These are phyloP conservation scores for Aureobasidium subglaciale DNA, from an alignment of 2,329 filamentous ascomycete species.

Conservation along the genomic window DNA sequence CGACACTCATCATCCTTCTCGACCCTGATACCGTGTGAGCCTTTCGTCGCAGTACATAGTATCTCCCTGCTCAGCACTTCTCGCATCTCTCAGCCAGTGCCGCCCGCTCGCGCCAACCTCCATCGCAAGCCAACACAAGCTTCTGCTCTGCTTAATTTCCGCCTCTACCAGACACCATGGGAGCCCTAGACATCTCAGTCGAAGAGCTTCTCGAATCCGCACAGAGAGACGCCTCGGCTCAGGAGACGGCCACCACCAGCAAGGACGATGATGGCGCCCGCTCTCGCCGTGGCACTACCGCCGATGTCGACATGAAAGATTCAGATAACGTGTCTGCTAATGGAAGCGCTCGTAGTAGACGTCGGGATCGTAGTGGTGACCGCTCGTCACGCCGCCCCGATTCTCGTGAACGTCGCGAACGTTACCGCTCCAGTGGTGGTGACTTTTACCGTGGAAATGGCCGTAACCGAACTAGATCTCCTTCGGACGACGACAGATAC, in stretches of 20 bases:
- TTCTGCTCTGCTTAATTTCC: neutral
- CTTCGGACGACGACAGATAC: constrained; percentile 33
- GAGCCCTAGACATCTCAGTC: constrained; percentile 40
- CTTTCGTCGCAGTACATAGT: too few relatives aligned
- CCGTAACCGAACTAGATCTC: constrained; percentile 28
- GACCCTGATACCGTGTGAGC: neutral
- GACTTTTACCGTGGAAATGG: constrained; percentile 34
- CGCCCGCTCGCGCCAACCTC: neutral
- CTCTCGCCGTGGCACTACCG: constrained; percentile 1
- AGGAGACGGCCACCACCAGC: constrained; percentile 39
- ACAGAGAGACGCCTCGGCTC: constrained; percentile 16
- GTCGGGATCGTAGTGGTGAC: constrained; percentile 23
- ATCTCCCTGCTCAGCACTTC: too few relatives aligned
- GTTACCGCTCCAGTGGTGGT: constrained; percentile 22
- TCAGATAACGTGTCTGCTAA: constrained; percentile 32
- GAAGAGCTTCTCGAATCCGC: constrained; percentile 79
- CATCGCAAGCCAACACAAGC: constrained; percentile 6
- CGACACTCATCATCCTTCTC: neutral
- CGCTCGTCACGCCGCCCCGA: constrained; percentile 13
- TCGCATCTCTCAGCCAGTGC: neutral
- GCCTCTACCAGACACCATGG: constrained; percentile 16
- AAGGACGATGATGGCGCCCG: constrained; percentile 28
- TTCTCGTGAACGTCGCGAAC: constrained; percentile 18
- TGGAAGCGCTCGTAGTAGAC: constrained; percentile 29
- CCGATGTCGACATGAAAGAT: constrained; percentile 12